A percentile compares a stretch with the other conserved stretches of the same genome.
Conservation (phyloP, 768 basidiomycete genomes). For the Mycena latifolia region DNA sequence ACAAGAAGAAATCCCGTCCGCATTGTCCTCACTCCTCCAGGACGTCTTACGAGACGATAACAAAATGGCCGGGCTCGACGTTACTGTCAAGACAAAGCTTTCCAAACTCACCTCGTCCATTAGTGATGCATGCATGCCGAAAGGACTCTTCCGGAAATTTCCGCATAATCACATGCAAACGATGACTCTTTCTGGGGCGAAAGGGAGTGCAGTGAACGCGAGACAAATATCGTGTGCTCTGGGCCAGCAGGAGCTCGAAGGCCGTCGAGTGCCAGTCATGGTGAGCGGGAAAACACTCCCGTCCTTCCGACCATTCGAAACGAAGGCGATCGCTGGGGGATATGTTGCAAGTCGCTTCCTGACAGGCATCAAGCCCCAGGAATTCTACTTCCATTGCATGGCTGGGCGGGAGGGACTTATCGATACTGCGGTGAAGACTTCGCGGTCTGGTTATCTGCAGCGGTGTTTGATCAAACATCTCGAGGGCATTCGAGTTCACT, state of each 20-base stretch:
- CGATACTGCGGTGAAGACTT: slow-evolving; percentile 99
- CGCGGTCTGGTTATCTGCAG: slow-evolving; percentile 97
- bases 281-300: slow-evolving; percentile 98
- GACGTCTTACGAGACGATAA: slow-evolving; percentile 95
- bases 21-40: slow-evolving; percentile 79
- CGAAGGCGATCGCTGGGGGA: slow-evolving; percentile 97
- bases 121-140: slow-evolving; percentile 88
- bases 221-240: slow-evolving; percentile 98
- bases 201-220: slow-evolving; percentile 97
- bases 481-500: slow-evolving; percentile 96
- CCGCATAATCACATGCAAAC: slow-evolving; percentile 99
- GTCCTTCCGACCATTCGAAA: slow-evolving; percentile 97
- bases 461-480: slow-evolving; percentile 98
- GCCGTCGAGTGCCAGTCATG: slow-evolving; percentile 99
- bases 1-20: slow-evolving; percentile 64
- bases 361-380: slow-evolving; percentile 97
- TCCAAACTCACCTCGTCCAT: slow-evolving; percentile 91
- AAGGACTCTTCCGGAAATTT: slow-evolving; percentile 91
- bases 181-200: slow-evolving; percentile 98
- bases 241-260: slow-evolving; percentile 98
- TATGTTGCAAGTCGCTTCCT: slow-evolving; percentile 99
- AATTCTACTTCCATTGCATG: slow-evolving; percentile 99
- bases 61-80: slow-evolving; percentile 97
- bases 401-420: slow-evolving; percentile 99
- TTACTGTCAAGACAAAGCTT: slow-evolving; percentile 89